Conservation (phyloP, 129 eudicot genomes). For the Heracleum sosnowskyi region DNA sequence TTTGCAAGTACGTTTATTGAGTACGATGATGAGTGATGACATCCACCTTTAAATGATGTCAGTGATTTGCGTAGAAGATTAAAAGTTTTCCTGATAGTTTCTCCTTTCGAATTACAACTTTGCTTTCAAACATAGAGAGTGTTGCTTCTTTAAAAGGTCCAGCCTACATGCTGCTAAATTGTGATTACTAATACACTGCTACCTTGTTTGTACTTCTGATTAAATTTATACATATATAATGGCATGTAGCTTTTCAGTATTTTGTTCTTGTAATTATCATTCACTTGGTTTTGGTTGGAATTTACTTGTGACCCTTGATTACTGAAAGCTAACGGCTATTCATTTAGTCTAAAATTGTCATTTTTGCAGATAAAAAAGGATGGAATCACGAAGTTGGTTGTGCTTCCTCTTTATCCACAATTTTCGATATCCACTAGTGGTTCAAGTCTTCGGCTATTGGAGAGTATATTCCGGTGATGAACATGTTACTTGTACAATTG, state of each 20-base stretch:
- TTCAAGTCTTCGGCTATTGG: constrained; percentile 91
- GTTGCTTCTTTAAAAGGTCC: not conserved
- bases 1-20: not conserved
- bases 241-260: not conserved
- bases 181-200: not conserved
- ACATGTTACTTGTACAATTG: constrained; percentile 10
- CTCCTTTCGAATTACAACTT: not conserved
- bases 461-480: constrained; percentile 85
- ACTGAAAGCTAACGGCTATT: not conserved
- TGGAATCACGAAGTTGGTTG: constrained; percentile 80
- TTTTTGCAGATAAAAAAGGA: constrained; percentile 65
- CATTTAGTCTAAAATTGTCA: constrained; percentile 1
- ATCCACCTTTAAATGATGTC: not conserved
- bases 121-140: not conserved
- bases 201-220: not conserved
- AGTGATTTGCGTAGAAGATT: not conserved
- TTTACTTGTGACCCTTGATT: not conserved
- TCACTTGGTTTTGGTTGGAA: not conserved
- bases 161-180: not conserved
- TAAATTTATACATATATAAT: not conserved
- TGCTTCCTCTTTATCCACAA: constrained; percentile 97
- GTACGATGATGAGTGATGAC: not conserved
- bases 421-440: constrained; percentile 98
- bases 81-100: not conserved
- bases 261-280: not conserved